phyloP scores from a whole-genome alignment of 345 rosid species.

The Lenwebbia sp. region DNA sequence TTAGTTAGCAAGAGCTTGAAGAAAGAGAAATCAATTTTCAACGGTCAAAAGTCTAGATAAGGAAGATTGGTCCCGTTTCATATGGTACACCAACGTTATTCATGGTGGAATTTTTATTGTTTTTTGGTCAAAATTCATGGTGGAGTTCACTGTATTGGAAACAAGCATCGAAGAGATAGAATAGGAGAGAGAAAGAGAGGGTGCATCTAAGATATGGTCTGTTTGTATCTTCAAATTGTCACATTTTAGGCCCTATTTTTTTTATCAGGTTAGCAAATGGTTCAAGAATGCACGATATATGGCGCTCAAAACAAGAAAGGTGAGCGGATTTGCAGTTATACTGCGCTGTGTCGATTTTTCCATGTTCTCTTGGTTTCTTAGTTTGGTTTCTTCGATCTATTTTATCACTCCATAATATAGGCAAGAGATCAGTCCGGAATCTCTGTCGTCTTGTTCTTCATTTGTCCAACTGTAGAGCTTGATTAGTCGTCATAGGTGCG shows the following conservation, averaged over 20 bases:
- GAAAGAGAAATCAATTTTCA: not conserved
- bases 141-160: not conserved
- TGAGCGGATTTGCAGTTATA: constrained; percentile 7
- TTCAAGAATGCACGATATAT: constrained; percentile 87
- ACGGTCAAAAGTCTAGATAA: not conserved
- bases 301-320: constrained; percentile 83
- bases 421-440: not conserved
- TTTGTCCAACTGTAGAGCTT: not conserved
- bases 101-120: not conserved
- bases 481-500: not conserved
- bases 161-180: not conserved
- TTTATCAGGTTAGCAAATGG: constrained; percentile 90
- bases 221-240: not conserved
- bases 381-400: not conserved
- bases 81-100: not conserved
- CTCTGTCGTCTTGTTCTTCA: not conserved
- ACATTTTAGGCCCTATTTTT: constrained; percentile 1
- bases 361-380: not conserved
- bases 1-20: not conserved
- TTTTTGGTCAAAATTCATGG: not conserved
- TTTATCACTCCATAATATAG: not conserved
- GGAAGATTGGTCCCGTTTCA: not conserved
- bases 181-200: not conserved
- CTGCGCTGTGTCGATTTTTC: not conserved
- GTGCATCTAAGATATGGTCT: not conserved